Percentiles rank a stretch among this genome's conserved stretches.
Evolutionary conservation across 2,329 filamentous ascomycete genomes (phyloP).

Genomic region (Pseudogymnoascus sp.): DNA sequence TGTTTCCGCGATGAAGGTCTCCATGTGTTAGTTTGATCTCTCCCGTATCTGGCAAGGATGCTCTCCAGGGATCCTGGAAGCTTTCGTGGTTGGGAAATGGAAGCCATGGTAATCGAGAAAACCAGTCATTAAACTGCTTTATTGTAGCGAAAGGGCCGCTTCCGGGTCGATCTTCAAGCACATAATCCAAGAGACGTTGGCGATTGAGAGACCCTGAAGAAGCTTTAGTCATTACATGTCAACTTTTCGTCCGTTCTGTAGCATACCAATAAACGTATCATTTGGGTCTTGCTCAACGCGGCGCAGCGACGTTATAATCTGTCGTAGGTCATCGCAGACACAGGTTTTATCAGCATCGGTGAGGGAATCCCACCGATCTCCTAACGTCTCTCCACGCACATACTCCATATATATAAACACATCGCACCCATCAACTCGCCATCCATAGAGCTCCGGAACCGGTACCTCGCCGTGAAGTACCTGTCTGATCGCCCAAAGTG

Average conservation of each 20-base stretch:
- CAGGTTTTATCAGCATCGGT: neutral
- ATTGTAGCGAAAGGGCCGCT: neutral
- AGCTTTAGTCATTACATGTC: neutral
- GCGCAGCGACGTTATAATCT: neutral
- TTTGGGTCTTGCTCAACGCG: neutral
- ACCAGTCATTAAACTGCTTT: neutral
- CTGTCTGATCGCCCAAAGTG: constrained; percentile 23
- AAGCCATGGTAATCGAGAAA: neutral
- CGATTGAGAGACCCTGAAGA: neutral
- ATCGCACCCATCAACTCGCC: constrained; percentile 13
- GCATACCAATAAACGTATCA: neutral
- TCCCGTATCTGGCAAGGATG: neutral
- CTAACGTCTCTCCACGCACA: neutral
- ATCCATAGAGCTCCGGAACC: constrained; percentile 32
- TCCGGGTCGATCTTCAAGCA: neutral
- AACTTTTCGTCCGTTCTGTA: neutral
- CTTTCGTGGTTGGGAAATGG: neutral
- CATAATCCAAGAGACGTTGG: neutral
- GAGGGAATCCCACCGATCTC: neutral
- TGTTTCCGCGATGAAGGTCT: neutral
- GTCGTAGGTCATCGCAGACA: neutral
- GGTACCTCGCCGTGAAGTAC: constrained; percentile 22
- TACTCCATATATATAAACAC: neutral
- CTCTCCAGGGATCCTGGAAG: neutral
- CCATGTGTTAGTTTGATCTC: neutral